Evolutionary conservation across 2,329 filamentous ascomycete species (phyloP).

Genomic region (Botrytis elliptica): DNA sequence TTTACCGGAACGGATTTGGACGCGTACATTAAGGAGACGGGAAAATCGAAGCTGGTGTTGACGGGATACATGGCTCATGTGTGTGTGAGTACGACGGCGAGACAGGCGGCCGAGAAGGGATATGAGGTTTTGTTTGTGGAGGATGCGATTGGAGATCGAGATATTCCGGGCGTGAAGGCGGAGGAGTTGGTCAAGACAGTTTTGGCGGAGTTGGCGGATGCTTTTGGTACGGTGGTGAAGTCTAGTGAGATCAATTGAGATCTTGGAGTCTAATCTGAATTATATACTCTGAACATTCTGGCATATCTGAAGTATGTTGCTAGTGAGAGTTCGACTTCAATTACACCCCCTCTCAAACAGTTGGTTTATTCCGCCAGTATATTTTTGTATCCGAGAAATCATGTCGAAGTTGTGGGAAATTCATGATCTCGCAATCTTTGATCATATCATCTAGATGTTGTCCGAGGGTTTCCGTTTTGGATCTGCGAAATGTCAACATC

Average conservation of each 20-base stretch:
- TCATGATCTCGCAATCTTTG: slow-evolving; percentile 30
- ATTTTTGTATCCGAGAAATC: slow-evolving; percentile 40
- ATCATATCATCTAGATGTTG: slow-evolving; percentile 33
- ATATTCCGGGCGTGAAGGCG: slow-evolving; percentile 59
- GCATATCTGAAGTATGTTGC: neutral
- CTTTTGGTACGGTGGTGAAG: slow-evolving; percentile 58
- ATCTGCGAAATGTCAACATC: slow-evolving; percentile 17
- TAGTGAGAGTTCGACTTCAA: neutral
- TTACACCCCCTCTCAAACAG: slow-evolving; percentile 1
- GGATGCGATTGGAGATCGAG: slow-evolving; percentile 64
- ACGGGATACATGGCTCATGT: slow-evolving; percentile 65
- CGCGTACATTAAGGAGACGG: slow-evolving; percentile 50
- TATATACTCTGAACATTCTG: neutral
- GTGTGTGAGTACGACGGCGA: slow-evolving; percentile 61
- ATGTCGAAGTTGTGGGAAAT: slow-evolving; percentile 37
- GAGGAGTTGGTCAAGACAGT: slow-evolving; percentile 51
- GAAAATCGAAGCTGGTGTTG: slow-evolving; percentile 60
- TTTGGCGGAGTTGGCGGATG: slow-evolving; percentile 61
- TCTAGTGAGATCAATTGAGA: slow-evolving; percentile 36
- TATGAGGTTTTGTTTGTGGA: slow-evolving; percentile 62
- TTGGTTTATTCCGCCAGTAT: slow-evolving; percentile 31
- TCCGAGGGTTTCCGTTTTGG: slow-evolving; percentile 20
- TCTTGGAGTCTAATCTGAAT: neutral
- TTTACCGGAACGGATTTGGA: slow-evolving; percentile 62
- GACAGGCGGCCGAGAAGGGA: slow-evolving; percentile 58